These are phyloP conservation scores for Brettanomyces custersianus DNA, from an alignment of 805 yeast genomes.

Conservation along the genomic window DNA sequence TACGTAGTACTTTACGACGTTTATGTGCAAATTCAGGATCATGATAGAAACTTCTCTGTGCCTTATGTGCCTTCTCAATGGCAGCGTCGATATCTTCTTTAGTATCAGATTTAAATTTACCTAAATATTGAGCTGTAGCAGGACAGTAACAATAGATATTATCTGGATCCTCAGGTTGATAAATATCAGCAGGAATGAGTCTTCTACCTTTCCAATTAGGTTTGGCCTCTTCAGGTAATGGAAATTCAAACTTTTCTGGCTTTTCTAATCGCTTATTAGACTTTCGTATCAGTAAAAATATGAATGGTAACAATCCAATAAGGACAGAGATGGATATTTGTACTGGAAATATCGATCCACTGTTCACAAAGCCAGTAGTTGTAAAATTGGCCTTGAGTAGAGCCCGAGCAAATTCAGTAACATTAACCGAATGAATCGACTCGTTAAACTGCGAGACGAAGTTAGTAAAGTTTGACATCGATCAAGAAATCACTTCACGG, in stretches of 20 bases:
- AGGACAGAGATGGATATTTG: slow-evolving; percentile 23
- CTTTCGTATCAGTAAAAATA: slow-evolving; percentile 15
- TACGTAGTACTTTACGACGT: slow-evolving; percentile 61
- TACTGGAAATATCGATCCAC: slow-evolving; percentile 16
- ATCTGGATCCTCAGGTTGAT: slow-evolving; percentile 52
- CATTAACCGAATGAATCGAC: slow-evolving; percentile 14
- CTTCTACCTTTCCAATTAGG: slow-evolving; percentile 92
- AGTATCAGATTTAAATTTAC: slow-evolving; percentile 57
- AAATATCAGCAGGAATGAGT: slow-evolving; percentile 52
- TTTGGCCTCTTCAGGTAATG: slow-evolving; percentile 67
- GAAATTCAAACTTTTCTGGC: slow-evolving; percentile 40
- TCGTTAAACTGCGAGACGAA: slow-evolving; percentile 16
- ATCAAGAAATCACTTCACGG: not conserved
- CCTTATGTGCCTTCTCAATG: slow-evolving; percentile 42
- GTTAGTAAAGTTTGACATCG: slow-evolving; percentile 12
- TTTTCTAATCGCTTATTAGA: slow-evolving; percentile 20
- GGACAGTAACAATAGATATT: slow-evolving; percentile 86
- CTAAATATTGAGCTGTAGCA: slow-evolving; percentile 87
- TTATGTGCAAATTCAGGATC: slow-evolving; percentile 46
- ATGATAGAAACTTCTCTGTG: slow-evolving; percentile 42
- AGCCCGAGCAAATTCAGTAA: slow-evolving; percentile 10
- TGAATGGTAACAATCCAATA: slow-evolving; percentile 16
- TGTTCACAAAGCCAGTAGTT: slow-evolving; percentile 3
- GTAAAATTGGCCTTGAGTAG: slow-evolving; percentile 10
- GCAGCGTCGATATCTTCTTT: slow-evolving; percentile 61